These are phyloP conservation scores for Naganishia albida DNA, from an alignment of 1,284 basidiomycete species.

Conservation along the genomic window DNA sequence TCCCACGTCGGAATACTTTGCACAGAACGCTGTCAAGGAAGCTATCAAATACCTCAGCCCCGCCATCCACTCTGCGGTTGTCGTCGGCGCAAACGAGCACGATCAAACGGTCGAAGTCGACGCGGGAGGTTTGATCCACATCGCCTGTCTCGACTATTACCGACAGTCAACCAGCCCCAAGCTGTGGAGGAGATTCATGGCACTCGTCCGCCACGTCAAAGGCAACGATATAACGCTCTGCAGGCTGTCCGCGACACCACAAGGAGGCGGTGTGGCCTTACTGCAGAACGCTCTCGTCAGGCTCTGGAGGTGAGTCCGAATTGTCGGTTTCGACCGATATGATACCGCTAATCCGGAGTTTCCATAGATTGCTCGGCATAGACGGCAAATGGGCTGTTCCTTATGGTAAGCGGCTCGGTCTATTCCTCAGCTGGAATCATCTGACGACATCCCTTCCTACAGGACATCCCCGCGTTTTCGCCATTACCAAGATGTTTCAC, in stretches of 20 bases:
- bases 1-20: slow-evolving; percentile 44
- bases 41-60: slow-evolving; percentile 48
- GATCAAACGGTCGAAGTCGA: slow-evolving; percentile 49
- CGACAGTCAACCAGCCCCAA: slow-evolving; percentile 44
- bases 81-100: slow-evolving; percentile 37
- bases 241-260: slow-evolving; percentile 86
- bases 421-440: not conserved
- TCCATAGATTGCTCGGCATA: slow-evolving; percentile 26
- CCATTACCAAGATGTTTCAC: slow-evolving; percentile 75
- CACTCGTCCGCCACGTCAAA: slow-evolving; percentile 75
- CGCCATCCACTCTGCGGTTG: slow-evolving; percentile 47
- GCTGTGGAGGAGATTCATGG: slow-evolving; percentile 57
- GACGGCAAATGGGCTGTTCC: slow-evolving; percentile 70
- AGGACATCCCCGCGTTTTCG: slow-evolving; percentile 80
- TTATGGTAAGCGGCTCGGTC: slow-evolving; percentile 12
- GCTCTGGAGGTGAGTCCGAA: slow-evolving; percentile 65
- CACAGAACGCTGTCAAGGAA: slow-evolving; percentile 43
- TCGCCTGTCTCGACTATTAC: slow-evolving; percentile 46
- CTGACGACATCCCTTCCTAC: slow-evolving; percentile 70
- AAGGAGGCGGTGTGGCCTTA: slow-evolving; percentile 87
- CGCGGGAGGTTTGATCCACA: slow-evolving; percentile 41
- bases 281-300: slow-evolving; percentile 86
- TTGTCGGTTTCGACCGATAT: too few species aligned
- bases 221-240: slow-evolving; percentile 79
- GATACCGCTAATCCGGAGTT: too few species aligned